Evolutionary conservation across 352 stramenopile genomes (phyloP).

Genomic region (Globisporangium rhizosaccharum): DNA sequence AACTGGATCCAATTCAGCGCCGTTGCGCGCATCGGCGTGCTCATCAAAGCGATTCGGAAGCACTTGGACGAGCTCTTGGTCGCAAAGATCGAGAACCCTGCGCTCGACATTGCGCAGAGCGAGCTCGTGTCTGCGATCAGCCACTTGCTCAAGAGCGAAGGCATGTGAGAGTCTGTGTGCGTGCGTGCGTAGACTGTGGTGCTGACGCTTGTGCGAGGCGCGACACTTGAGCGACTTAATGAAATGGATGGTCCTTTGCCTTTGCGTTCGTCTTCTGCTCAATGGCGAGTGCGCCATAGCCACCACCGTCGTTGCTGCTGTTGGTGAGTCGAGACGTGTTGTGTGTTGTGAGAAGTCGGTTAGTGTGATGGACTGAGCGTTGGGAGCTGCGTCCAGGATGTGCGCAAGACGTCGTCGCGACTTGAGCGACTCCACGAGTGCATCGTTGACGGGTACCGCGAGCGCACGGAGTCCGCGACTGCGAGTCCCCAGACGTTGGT

Average conservation of each 20-base stretch:
- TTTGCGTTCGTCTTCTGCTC: too few relatives aligned
- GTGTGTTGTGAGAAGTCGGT: background rate
- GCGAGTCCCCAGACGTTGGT: background rate
- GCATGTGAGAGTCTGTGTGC: constrained; percentile 36
- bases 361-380: background rate
- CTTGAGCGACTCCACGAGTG: constrained; percentile 10
- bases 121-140: constrained; percentile 81
- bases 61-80: constrained; percentile 92
- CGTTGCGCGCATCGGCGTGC: constrained; percentile 91
- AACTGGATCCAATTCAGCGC: constrained; percentile 94
- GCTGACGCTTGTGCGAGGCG: too few relatives aligned
- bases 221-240: too few relatives aligned
- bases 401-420: constrained; percentile 9
- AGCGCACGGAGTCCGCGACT: background rate
- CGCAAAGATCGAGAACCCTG: constrained; percentile 92
- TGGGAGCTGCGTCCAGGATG: constrained; percentile 12
- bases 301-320: too few relatives aligned
- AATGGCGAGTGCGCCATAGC: too few relatives aligned
- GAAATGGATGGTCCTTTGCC: too few relatives aligned
- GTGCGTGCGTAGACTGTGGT: too few relatives aligned
- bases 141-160: constrained; percentile 73
- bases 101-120: constrained; percentile 86
- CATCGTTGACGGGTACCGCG: constrained; percentile 13
- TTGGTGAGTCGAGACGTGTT: too few relatives aligned
- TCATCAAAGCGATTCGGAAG: constrained; percentile 94